Evolutionary conservation across 495 filamentous ascomycete genomes (phyloP).

Genomic region (Astrothelium subdiscretum): DNA sequence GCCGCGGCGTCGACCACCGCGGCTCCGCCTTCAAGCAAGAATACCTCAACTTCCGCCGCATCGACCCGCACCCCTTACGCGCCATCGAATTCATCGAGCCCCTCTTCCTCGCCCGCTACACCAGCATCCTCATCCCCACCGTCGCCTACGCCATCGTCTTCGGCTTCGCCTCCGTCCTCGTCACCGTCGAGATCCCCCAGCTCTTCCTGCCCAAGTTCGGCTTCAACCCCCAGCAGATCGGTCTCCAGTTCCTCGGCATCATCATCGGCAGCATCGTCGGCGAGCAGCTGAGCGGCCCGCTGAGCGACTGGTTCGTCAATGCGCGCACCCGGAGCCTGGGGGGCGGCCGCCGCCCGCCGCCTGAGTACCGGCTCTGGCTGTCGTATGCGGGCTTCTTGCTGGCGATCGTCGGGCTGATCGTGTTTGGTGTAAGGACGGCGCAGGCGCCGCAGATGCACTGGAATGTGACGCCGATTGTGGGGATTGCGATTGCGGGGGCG

Average conservation of each 20-base stretch:
- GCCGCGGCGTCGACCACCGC: constrained; percentile 14
- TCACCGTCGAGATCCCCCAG: constrained; percentile 43
- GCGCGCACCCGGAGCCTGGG: constrained; percentile 19
- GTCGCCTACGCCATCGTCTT: constrained; percentile 44
- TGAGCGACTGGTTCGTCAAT: constrained; percentile 41
- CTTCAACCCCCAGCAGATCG: constrained; percentile 41
- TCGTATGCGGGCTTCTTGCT: constrained; percentile 38
- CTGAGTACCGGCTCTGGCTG: constrained; percentile 43
- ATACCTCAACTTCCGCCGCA: constrained; percentile 35
- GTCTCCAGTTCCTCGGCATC: constrained; percentile 39
- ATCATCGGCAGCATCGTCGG: constrained; percentile 45
- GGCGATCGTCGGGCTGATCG: constrained; percentile 38
- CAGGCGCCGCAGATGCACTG: constrained; percentile 30
- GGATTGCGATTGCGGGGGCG: constrained; percentile 36
- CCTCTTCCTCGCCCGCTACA: constrained; percentile 29
- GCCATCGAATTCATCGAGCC: constrained; percentile 38
- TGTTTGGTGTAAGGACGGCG: constrained; percentile 38
- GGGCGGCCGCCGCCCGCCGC: constrained; percentile 18
- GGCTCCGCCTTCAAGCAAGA: constrained; percentile 26
- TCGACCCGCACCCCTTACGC: constrained; percentile 39
- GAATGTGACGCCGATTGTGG: constrained; percentile 40
- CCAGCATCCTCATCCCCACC: constrained; percentile 37
- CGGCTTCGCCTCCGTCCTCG: constrained; percentile 34
- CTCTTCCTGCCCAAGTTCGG: constrained; percentile 38
- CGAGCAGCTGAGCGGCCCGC: constrained; percentile 40